phyloP scores from a whole-genome alignment of 192 early-diverging fungal genomes.

The Allomyces arbusculus region DNA sequence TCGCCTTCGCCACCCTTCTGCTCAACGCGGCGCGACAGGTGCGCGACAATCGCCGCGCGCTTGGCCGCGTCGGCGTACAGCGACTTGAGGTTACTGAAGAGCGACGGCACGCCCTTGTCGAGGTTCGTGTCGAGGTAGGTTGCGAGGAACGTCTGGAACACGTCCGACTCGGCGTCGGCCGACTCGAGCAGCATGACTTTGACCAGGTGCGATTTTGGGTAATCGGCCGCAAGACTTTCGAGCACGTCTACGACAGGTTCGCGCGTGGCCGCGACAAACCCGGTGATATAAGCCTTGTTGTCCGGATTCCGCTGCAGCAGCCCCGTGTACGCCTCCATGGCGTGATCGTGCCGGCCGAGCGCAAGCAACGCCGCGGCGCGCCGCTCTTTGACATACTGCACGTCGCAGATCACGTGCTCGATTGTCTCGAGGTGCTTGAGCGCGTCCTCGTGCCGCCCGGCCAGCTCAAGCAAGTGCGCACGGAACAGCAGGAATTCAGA shows the following conservation, averaged over 20 bases:
- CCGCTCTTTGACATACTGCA: slow-evolving; percentile 49
- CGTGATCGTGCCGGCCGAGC: slow-evolving; percentile 40
- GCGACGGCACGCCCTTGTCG: slow-evolving; percentile 81
- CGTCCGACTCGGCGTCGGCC: slow-evolving; percentile 32
- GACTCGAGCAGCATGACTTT: slow-evolving; percentile 56
- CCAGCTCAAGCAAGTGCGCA: slow-evolving; percentile 65
- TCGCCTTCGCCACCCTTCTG: slow-evolving; percentile 17
- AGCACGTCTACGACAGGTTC: slow-evolving; percentile 16
- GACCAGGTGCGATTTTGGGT: slow-evolving; percentile 63
- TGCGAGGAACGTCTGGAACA: slow-evolving; percentile 39
- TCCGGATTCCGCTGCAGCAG: slow-evolving; percentile 71
- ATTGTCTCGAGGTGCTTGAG: slow-evolving; percentile 58
- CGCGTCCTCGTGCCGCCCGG: slow-evolving; percentile 50
- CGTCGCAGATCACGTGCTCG: slow-evolving; percentile 51
- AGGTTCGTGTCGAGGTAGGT: slow-evolving; percentile 47
- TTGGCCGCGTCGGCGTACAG: slow-evolving; percentile 47
- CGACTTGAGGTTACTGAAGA: slow-evolving; percentile 63
- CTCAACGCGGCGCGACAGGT: slow-evolving; percentile 40
- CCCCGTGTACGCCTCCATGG: slow-evolving; percentile 49
- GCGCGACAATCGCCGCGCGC: slow-evolving; percentile 36
- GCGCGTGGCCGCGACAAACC: slow-evolving; percentile 30
- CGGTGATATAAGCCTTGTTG: slow-evolving; percentile 45
- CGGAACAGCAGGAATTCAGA: slow-evolving; percentile 75
- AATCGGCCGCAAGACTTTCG: slow-evolving; percentile 36
- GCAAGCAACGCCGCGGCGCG: slow-evolving; percentile 48